Base-by-base conservation (phyloP, 2,329 filamentous ascomycete species). In the Colletotrichum sublineola region DNA sequence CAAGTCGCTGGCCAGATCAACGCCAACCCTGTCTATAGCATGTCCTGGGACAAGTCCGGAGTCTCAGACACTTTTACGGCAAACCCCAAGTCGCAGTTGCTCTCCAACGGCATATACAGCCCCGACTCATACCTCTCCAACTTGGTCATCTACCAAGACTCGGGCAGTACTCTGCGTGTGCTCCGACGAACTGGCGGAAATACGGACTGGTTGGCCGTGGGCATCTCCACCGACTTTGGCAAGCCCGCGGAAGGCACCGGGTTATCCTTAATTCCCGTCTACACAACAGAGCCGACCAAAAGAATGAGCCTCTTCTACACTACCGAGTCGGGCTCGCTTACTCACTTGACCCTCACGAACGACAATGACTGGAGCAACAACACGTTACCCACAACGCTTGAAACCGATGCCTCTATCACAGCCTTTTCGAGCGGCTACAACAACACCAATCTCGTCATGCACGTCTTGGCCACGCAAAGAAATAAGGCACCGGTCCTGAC, bases 361-460 rank as follows among this genome's bases (percentile, higher is more conserved):
- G 50, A 61, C 20, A 63, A 73, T 29, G 57, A 65, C 24, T 68
- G 65, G 55, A 67, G 14, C 44, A 46, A 62, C 50, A 44, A 42
- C 38, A 74, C 63, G 20, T 36, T 73, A 14, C 55, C 72, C 5
- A 71, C 71, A 14, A 65, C 46, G 5, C 14, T 73, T 3, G 58
- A 72, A 7, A 57, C 46, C 8, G 55, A 60, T 5, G 46, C 73
- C 11, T 48, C 63, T 5, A 68, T 74, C 20, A 18, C 73, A 5
- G 69, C 68, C 18, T 74, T 74, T 24, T 69, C 73, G 1, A 56
- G 61, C 14, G 73, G 73, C 7, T 74, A 73, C 42, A 58, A 74
- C 24, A 53, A 60, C 42, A 70, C 56, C 3, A 63, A 67, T 14
- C 62, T 74, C 44, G 72, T 66, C 4, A 62, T 74, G 29, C 73